phyloP scores from a whole-genome alignment of 208 protist species.

The Sergeia podlipaevii region DNA sequence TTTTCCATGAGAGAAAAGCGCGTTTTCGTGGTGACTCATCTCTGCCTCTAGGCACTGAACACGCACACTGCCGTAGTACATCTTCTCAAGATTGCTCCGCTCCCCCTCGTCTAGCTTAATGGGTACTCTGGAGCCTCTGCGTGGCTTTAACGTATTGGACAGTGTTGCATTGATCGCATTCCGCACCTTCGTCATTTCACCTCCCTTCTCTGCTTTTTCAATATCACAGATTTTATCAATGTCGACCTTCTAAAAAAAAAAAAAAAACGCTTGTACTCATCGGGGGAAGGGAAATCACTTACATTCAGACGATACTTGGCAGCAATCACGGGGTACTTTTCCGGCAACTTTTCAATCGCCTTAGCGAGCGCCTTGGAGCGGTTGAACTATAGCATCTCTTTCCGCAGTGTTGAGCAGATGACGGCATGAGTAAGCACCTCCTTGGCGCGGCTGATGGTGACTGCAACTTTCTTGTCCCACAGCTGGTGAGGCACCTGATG shows the following conservation, averaged over 20 bases:
- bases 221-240: slow-evolving; percentile 49
- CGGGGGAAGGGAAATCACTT: slow-evolving; percentile 46
- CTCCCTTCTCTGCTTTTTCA: slow-evolving; percentile 66
- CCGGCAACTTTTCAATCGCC: slow-evolving; percentile 41
- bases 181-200: slow-evolving; percentile 37
- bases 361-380: slow-evolving; percentile 62
- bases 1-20: slow-evolving; percentile 13
- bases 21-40: slow-evolving; percentile 24
- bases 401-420: slow-evolving; percentile 68
- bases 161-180: slow-evolving; percentile 53
- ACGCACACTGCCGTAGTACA: slow-evolving; percentile 44
- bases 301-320: slow-evolving; percentile 54
- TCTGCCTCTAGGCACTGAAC: slow-evolving; percentile 19
- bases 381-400: slow-evolving; percentile 79
- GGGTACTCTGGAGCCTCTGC: slow-evolving; percentile 21
- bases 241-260: slow-evolving; percentile 65
- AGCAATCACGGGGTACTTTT: slow-evolving; percentile 54
- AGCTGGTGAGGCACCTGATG: slow-evolving; percentile 74
- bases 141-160: slow-evolving; percentile 52
- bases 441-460: slow-evolving; percentile 86
- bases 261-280: slow-evolving; percentile 42
- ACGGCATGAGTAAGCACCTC: slow-evolving; percentile 83
- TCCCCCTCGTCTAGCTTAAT: slow-evolving; percentile 15
- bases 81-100: slow-evolving; percentile 29
- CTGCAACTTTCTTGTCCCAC: slow-evolving; percentile 88